Percentiles rank a stretch among this genome's conserved stretches.
phyloP scores from a whole-genome alignment of 164 flowering plant genomes.

The Magnolia kwangsiensis region DNA sequence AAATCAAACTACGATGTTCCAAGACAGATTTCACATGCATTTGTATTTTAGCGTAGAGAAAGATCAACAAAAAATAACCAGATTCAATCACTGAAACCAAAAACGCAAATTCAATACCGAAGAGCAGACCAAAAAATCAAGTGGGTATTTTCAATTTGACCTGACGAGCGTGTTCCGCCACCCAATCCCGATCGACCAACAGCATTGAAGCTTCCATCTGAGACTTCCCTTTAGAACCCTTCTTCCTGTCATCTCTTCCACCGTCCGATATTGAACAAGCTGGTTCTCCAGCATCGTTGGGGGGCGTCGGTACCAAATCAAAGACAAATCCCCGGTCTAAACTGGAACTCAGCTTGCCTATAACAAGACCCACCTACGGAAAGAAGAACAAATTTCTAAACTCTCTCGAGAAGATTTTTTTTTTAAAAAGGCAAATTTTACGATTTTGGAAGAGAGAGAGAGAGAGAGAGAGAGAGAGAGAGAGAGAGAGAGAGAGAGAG shows the following conservation, averaged over 20 bases:
- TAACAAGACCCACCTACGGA: slow-evolving; percentile 74
- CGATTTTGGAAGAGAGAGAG: slow-evolving; percentile 6
- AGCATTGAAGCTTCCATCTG: slow-evolving; percentile 36
- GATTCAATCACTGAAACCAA: not conserved
- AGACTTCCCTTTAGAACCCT: slow-evolving; percentile 52
- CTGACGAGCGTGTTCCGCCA: slow-evolving; percentile 91
- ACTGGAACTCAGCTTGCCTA: slow-evolving; percentile 58
- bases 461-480: slow-evolving; percentile 7
- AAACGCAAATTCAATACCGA: not conserved
- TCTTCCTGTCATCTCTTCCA: slow-evolving; percentile 40
- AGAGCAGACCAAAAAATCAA: not conserved
- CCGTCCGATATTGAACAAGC: slow-evolving; percentile 51
- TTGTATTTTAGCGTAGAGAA: not conserved
- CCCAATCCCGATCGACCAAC: slow-evolving; percentile 75
- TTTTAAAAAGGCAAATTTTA: too few relatives aligned
- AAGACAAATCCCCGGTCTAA: slow-evolving; percentile 71
- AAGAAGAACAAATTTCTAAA: slow-evolving; percentile 1
- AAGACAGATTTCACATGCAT: not conserved
- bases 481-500: slow-evolving; percentile 9
- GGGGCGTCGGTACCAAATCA: slow-evolving; percentile 76
- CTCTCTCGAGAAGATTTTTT: not conserved
- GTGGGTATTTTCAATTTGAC: slow-evolving; percentile 21
- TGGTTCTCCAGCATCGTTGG: slow-evolving; percentile 67
- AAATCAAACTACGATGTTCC: too few relatives aligned
- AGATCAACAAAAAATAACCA: not conserved